Conservation (phyloP, 306 rosid genomes). For the Lotus japonicus region DNA sequence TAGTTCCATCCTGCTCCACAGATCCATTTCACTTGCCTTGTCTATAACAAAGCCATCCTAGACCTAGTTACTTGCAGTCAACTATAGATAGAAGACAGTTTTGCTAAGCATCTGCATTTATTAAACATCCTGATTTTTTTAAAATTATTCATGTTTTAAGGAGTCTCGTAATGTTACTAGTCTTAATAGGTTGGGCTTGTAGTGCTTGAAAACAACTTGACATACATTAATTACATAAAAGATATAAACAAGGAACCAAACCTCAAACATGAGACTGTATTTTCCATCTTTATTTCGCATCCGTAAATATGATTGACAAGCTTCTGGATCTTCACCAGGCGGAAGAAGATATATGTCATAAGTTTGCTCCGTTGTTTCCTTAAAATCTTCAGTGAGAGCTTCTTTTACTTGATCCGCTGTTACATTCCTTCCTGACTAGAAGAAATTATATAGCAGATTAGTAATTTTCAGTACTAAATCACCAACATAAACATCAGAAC, state of each 20-base stretch:
- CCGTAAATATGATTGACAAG: conserved; percentile 95
- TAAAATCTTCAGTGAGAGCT: conserved; percentile 61
- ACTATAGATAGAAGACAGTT: not conserved
- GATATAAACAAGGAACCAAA: conserved; percentile 26
- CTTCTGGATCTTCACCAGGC: conserved; percentile 98
- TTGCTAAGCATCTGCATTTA: not conserved
- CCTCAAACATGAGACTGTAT: conserved; percentile 99
- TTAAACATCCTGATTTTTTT: not conserved
- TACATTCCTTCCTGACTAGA: conserved; percentile 78
- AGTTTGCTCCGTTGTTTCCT: conserved; percentile 74
- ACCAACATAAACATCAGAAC: conserved; percentile 16
- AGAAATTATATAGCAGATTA: conserved; percentile 22
- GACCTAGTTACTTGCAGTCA: not conserved
- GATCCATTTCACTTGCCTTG: not conserved
- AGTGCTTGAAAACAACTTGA: too few relatives aligned
- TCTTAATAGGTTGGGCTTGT: not conserved
- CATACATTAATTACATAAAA: not conserved
- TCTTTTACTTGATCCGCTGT: conserved; percentile 64
- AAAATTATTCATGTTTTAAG: not conserved
- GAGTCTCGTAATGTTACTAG: not conserved
- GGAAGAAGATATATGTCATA: conserved; percentile 97
- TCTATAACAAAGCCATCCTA: not conserved
- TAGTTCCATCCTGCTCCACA: not conserved
- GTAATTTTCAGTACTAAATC: not conserved
- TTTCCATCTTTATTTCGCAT: conserved; percentile 99